These are phyloP conservation scores for Russula brevipes DNA, from an alignment of 768 basidiomycete genomes.

Conservation along the genomic window DNA sequence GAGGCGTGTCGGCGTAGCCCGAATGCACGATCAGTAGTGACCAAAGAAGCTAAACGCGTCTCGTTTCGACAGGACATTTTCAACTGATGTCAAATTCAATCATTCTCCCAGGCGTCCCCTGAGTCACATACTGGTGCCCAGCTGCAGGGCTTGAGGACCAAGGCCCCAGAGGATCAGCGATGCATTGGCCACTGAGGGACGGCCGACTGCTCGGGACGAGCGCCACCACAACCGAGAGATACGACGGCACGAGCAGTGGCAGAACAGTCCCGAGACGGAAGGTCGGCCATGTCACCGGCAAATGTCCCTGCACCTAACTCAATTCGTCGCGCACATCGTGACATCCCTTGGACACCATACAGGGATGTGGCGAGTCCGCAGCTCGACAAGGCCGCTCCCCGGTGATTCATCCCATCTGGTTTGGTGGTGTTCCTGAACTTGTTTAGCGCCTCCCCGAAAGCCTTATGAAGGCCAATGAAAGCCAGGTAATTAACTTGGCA, in stretches of 20 bases:
- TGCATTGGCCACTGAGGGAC: neutral
- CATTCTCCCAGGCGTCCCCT: constrained; percentile 4
- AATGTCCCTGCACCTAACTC: constrained; percentile 23
- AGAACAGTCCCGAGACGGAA: constrained; percentile 7
- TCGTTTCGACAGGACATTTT: constrained; percentile 10
- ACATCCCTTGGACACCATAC: constrained; percentile 16
- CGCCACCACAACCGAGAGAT: constrained; percentile 20
- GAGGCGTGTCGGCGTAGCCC: constrained; percentile 12
- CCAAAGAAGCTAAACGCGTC: constrained; percentile 19
- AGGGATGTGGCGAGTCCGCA: constrained; percentile 18
- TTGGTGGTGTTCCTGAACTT: constrained; percentile 22
- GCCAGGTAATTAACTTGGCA: constrained; percentile 2
- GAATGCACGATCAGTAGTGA: constrained; percentile 3
- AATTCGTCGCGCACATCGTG: constrained; percentile 24
- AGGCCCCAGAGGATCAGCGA: neutral
- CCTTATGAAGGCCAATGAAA: constrained; percentile 25
- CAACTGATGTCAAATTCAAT: constrained; percentile 15
- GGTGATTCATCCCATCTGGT: constrained; percentile 18
- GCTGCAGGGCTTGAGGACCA: neutral
- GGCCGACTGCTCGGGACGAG: constrained; percentile 2
- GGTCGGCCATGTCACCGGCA: constrained; percentile 21
- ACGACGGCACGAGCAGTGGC: constrained; percentile 16
- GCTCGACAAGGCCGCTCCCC: constrained; percentile 22
- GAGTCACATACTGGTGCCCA: neutral
- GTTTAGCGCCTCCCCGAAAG: constrained; percentile 24